Percentiles rank a stretch among this genome's conserved stretches.
phyloP scores from a whole-genome alignment of 1,284 basidiomycete species.

The Schizopora paradoxa region DNA sequence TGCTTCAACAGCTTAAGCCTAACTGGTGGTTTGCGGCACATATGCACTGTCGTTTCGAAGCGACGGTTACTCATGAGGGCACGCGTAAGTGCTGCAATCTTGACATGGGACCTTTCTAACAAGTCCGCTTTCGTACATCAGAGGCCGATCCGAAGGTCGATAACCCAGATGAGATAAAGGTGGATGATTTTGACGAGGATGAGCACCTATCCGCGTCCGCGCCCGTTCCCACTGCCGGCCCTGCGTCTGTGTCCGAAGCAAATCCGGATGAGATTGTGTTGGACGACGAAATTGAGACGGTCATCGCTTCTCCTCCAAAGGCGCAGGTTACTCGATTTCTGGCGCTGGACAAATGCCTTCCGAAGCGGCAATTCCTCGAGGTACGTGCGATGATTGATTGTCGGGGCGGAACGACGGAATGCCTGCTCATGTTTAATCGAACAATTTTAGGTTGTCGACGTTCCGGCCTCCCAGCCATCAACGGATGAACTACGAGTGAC shows the following conservation, averaged over 20 bases:
- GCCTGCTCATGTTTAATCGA: constrained; percentile 1
- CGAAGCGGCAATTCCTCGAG: constrained; percentile 80
- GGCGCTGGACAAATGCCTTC: constrained; percentile 91
- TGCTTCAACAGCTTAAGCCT: constrained; percentile 74
- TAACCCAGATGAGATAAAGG: constrained; percentile 66
- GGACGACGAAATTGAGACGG: constrained; percentile 52
- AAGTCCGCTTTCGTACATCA: neutral
- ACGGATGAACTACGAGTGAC: constrained; percentile 36
- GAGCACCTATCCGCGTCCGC: constrained; percentile 12
- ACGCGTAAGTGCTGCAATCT: constrained; percentile 10
- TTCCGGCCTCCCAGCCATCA: constrained; percentile 34
- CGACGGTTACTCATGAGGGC: constrained; percentile 52
- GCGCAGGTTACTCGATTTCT: constrained; percentile 69
- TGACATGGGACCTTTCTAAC: neutral
- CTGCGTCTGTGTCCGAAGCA: constrained; percentile 16
- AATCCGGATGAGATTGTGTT: constrained; percentile 73
- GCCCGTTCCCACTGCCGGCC: constrained; percentile 9
- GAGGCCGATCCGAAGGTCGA: constrained; percentile 17
- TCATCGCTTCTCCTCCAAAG: constrained; percentile 30
- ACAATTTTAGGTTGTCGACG: constrained; percentile 60
- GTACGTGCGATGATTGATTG: constrained; percentile 36
- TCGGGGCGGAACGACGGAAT: too few species aligned
- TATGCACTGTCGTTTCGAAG: constrained; percentile 82
- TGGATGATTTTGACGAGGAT: constrained; percentile 47
- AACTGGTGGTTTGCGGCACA: constrained; percentile 97